phyloP scores from a whole-genome alignment of 2,329 filamentous ascomycete genomes.

The Fusarium sp. region DNA sequence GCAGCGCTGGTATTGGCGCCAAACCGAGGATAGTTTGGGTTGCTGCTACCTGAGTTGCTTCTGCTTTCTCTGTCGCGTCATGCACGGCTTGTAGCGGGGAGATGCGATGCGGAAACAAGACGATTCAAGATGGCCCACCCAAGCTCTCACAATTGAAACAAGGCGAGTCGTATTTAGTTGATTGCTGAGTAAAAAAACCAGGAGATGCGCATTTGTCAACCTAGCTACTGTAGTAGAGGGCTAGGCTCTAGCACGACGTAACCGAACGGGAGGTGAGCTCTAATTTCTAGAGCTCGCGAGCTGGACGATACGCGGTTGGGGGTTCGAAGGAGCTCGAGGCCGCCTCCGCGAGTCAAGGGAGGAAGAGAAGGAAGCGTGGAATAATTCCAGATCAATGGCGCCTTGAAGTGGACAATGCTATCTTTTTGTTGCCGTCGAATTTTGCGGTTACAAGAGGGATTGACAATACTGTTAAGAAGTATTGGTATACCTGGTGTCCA shows the following conservation, averaged over 20 bases:
- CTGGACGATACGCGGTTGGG: slow-evolving; percentile 12
- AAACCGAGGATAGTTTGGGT: slow-evolving; percentile 8
- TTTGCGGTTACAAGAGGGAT: not conserved
- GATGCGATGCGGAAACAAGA: slow-evolving; percentile 27
- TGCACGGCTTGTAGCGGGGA: slow-evolving; percentile 22
- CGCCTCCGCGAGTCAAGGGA: slow-evolving; percentile 19
- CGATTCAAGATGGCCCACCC: slow-evolving; percentile 6
- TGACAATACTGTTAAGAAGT: not conserved
- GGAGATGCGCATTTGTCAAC: slow-evolving; percentile 2
- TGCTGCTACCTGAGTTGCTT: slow-evolving; percentile 14
- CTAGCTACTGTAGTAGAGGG: slow-evolving; percentile 12
- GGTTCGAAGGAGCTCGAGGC: slow-evolving; percentile 14
- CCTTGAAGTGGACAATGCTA: slow-evolving; percentile 8
- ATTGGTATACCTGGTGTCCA: slow-evolving; percentile 4
- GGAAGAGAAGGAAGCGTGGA: not conserved
- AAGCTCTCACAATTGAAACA: slow-evolving; percentile 19
- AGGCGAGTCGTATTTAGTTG: not conserved
- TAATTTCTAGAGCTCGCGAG: slow-evolving; percentile 22
- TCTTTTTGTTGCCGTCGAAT: not conserved
- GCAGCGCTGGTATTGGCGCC: not conserved
- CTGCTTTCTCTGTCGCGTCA: slow-evolving; percentile 26
- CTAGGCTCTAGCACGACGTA: slow-evolving; percentile 13
- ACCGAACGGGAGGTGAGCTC: slow-evolving; percentile 19
- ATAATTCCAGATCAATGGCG: slow-evolving; percentile 1
- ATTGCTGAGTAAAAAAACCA: not conserved